Evolutionary conservation across 2,329 filamentous ascomycete species (phyloP).

Genomic region (Sclerotiophoma versabilis): DNA sequence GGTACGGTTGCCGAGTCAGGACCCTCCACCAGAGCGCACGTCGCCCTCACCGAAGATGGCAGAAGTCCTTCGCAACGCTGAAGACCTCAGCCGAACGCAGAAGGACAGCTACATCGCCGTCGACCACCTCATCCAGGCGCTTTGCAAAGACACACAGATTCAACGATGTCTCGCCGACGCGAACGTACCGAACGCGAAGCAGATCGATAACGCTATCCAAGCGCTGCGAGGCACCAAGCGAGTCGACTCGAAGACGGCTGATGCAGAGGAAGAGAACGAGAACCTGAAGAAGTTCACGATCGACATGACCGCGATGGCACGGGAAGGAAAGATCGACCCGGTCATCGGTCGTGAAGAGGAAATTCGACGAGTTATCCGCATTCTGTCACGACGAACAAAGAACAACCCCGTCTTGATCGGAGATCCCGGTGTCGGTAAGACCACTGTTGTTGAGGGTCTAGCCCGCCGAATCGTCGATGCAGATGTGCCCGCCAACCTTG

Average conservation of each 20-base stretch:
- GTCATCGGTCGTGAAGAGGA: constrained; percentile 97
- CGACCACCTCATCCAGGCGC: constrained; percentile 87
- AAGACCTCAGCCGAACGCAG: constrained; percentile 94
- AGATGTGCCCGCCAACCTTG: constrained; percentile 94
- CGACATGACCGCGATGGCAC: constrained; percentile 95
- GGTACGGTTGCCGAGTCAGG: constrained; percentile 90
- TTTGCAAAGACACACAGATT: constrained; percentile 80
- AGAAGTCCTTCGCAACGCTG: constrained; percentile 81
- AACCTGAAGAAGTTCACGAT: constrained; percentile 98
- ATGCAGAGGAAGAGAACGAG: constrained; percentile 90
- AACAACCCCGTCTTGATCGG: constrained; percentile 99
- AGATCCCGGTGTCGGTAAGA: constrained; percentile 98
- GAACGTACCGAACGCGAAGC: constrained; percentile 89
- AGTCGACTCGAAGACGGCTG: constrained; percentile 95
- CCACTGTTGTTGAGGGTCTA: constrained; percentile 94
- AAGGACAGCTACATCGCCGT: constrained; percentile 95
- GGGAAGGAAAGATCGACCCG: constrained; percentile 97
- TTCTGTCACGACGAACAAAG: constrained; percentile 91
- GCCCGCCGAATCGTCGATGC: constrained; percentile 95
- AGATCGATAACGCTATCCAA: constrained; percentile 88
- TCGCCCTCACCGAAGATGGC: constrained; percentile 82
- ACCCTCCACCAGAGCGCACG: constrained; percentile 89
- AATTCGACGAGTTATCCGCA: constrained; percentile 88
- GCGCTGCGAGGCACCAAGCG: constrained; percentile 91
- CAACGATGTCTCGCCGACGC: constrained; percentile 79